Evolutionary conservation across 2,329 filamentous ascomycete genomes (phyloP), one percentile per base, ranked within the genome.

Genomic region (Colletotrichum scovillei): DNA sequence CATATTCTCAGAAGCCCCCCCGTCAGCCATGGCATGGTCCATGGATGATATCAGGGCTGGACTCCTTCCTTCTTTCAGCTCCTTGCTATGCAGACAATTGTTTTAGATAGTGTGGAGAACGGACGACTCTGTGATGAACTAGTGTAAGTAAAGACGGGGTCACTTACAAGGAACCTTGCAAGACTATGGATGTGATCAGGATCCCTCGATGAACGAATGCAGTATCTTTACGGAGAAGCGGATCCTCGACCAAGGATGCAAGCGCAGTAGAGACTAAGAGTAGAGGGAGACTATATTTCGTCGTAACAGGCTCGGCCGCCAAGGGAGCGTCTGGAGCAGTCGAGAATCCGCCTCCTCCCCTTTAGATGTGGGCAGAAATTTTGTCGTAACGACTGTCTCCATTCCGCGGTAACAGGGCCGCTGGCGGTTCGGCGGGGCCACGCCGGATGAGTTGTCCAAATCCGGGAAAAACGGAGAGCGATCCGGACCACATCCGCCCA

Each of bases 21-120:
- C 38, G 38, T 42, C 16, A 11, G 65, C 42, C 66, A 46, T 9
- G 53, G 19, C 26, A 24, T 42, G 65, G 53, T 49, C 19, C 42
- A 49, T n/a, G 42, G 19, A 49, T 49, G 42, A 58, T 53, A 30
- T 59, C 69, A 69, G 52, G 52, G 46, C 52, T 49, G 32, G 49
- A 11, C n/a, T 56, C 55, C 2, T 60, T 73, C n/a, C 66, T 73
- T 65, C 66, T 72, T 60, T 30, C 58, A 72, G 26, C 28, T 52
- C 42, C 59, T 28, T 53, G 42, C 55, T 56, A 30, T 69, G 46
- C 70, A 69, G 60, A 69, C 32, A 38, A 22, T 56, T 55, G 70
- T 73, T 65, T 73, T 69, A 57, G 60, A 69, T 69, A 26, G 32
- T 67, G 59, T 69, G 70, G 70, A 65, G 66, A 73, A 26, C 56